A percentile compares a stretch with the other conserved stretches of the same genome.
Conservation (phyloP, 2,329 filamentous ascomycete genomes). For the Paradendryphiella salina region DNA sequence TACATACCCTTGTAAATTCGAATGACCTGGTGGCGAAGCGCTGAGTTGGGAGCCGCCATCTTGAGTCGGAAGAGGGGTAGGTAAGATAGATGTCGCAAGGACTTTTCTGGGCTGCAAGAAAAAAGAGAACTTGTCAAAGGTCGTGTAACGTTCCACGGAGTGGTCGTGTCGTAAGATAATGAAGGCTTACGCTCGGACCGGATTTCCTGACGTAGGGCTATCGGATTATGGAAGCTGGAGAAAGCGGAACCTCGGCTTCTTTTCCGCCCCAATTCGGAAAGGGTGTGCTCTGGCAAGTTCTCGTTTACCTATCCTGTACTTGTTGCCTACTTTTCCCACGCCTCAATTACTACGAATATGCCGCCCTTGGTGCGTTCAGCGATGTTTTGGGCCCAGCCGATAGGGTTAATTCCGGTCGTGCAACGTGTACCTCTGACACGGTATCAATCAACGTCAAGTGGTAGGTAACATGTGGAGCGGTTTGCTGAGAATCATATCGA, state of each 20-base stretch:
- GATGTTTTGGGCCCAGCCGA: constrained; percentile 5
- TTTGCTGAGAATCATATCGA: too few relatives aligned
- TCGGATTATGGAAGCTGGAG: neutral
- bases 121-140: neutral
- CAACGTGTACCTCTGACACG: constrained; percentile 1
- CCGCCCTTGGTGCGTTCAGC: constrained; percentile 20
- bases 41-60: constrained; percentile 52
- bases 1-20: constrained; percentile 80
- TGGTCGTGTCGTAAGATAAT: constrained; percentile 1
- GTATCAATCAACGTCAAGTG: constrained; percentile 9
- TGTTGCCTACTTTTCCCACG: neutral
- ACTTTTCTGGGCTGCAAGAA: neutral
- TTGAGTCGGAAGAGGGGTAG: neutral
- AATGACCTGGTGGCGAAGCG: constrained; percentile 77
- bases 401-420: neutral
- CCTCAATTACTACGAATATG: constrained; percentile 16
- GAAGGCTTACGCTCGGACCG: constrained; percentile 1
- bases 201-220: constrained; percentile 4
- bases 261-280: constrained; percentile 1
- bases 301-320: neutral
- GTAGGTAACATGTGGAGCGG: constrained; percentile 1
- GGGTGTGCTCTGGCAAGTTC: neutral
- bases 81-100: neutral
- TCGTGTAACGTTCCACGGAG: neutral
- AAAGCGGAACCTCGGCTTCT: constrained; percentile 6